Conservation (phyloP, 1,284 basidiomycete genomes). For the Cronartium ribicola region DNA sequence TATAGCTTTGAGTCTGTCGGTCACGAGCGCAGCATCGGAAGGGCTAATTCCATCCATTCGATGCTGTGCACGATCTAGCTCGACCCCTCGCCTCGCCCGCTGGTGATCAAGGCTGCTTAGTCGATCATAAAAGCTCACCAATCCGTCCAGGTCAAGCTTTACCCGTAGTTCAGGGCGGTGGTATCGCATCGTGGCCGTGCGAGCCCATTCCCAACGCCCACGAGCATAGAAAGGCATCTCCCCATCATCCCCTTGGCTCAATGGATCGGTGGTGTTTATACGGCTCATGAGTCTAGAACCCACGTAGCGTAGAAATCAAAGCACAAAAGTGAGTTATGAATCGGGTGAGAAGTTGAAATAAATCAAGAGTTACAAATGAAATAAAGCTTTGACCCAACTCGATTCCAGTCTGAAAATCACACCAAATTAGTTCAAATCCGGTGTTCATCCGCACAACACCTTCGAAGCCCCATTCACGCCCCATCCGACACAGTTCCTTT, state of each 20-base stretch:
- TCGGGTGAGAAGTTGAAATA: slow-evolving; percentile 54
- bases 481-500: slow-evolving; percentile 32
- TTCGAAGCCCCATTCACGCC: slow-evolving; percentile 32
- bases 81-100: neutral
- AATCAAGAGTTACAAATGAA: no score
- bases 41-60: slow-evolving; percentile 19
- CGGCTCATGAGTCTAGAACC: neutral
- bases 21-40: slow-evolving; percentile 8
- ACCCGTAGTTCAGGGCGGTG: slow-evolving; percentile 55
- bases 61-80: neutral
- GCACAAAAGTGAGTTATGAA: slow-evolving; percentile 61
- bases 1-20: neutral
- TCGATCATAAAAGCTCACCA: slow-evolving; percentile 57
- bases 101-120: slow-evolving; percentile 46
- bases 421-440: slow-evolving; percentile 45
- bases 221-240: neutral
- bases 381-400: no score
- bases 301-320: slow-evolving; percentile 51
- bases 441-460: slow-evolving; percentile 45
- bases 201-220: slow-evolving; percentile 48
- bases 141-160: slow-evolving; percentile 53
- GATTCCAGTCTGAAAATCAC: slow-evolving; percentile 42
- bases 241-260: neutral
- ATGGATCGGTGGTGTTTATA: slow-evolving; percentile 31
- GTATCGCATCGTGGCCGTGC: slow-evolving; percentile 55